phyloP scores from a whole-genome alignment of 805 yeast genomes.

The Yarrowia keelungensis region DNA sequence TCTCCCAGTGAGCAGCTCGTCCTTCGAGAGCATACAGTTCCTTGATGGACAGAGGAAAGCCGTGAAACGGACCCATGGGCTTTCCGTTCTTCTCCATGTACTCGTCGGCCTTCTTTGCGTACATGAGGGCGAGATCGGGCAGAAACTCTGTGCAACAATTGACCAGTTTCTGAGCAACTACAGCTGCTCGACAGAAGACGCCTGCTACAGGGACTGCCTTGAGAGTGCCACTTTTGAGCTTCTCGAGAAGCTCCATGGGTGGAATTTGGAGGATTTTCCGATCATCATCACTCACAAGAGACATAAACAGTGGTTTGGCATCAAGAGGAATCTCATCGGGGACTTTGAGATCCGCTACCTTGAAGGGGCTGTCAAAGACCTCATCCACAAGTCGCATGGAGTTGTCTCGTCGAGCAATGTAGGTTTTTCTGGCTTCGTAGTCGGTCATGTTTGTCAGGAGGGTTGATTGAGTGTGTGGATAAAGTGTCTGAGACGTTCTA shows the following conservation, averaged over 20 bases:
- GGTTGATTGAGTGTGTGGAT: background rate
- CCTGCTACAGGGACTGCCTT: slow-evolving; percentile 56
- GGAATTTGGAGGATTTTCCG: slow-evolving; percentile 17
- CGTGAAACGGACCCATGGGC: slow-evolving; percentile 68
- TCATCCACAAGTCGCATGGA: slow-evolving; percentile 27
- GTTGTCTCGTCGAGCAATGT: slow-evolving; percentile 18
- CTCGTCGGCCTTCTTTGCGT: slow-evolving; percentile 63
- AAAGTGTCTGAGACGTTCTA: too few species aligned
- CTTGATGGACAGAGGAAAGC: slow-evolving; percentile 68
- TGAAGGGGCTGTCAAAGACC: slow-evolving; percentile 17
- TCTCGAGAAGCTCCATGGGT: slow-evolving; percentile 23
- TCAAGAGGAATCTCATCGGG: slow-evolving; percentile 31
- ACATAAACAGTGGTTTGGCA: slow-evolving; percentile 25
- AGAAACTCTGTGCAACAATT: slow-evolving; percentile 54
- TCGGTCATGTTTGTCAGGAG: slow-evolving; percentile 1
- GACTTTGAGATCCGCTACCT: slow-evolving; percentile 20
- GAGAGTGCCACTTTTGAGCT: slow-evolving; percentile 17
- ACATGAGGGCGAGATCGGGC: slow-evolving; percentile 63
- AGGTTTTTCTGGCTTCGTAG: slow-evolving; percentile 28
- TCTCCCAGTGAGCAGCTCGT: slow-evolving; percentile 58
- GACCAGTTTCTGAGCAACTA: slow-evolving; percentile 62
- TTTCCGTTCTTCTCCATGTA: slow-evolving; percentile 57
- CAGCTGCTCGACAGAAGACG: slow-evolving; percentile 66
- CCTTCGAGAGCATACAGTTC: slow-evolving; percentile 59
- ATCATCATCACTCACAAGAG: slow-evolving; percentile 13